A percentile compares a stretch with the other conserved stretches of the same genome.
phyloP scores from a whole-genome alignment of 148 eudicot genomes.

The Agrostemma githago region DNA sequence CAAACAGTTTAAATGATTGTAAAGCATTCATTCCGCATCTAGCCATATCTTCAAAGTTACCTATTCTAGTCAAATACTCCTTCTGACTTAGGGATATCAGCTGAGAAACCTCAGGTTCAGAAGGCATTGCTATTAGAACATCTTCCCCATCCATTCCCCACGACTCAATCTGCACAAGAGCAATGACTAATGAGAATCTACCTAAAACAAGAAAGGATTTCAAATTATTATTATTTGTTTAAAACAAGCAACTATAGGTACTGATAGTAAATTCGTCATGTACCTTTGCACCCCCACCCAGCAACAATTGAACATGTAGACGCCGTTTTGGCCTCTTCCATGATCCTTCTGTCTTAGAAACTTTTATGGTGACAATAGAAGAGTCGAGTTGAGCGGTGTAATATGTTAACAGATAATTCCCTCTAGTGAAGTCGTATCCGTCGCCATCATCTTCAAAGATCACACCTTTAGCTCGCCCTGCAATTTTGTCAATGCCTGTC shows the following conservation, averaged over 20 bases:
- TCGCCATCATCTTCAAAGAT: conserved; percentile 97
- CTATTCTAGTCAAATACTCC: conserved; percentile 50
- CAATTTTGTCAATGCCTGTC: conserved; percentile 22
- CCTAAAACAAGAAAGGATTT: conserved; percentile 4
- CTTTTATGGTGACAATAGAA: conserved; percentile 64
- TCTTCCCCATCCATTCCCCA: conserved; percentile 82
- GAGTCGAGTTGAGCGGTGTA: conserved; percentile 75
- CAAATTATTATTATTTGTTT: background rate
- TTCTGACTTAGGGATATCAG: conserved; percentile 48
- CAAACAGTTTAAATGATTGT: background rate
- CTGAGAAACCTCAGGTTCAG: conserved; percentile 57
- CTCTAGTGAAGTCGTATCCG: conserved; percentile 80
- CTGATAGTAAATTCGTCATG: conserved; percentile 13
- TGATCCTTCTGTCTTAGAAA: conserved; percentile 69
- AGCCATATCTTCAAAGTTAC: conserved; percentile 33
- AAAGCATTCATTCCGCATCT: background rate
- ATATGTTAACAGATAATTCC: conserved; percentile 70
- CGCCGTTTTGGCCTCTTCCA: conserved; percentile 83
- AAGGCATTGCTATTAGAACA: conserved; percentile 63
- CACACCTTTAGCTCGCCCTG: conserved; percentile 92
- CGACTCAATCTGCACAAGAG: conserved; percentile 56
- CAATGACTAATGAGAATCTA: conserved; percentile 11
- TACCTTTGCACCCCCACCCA: conserved; percentile 71
- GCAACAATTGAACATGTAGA: conserved; percentile 67
- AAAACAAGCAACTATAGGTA: conserved; percentile 5